phyloP scores from a whole-genome alignment of 1,284 basidiomycete genomes.

The Cryptococcus depauperatus region DNA sequence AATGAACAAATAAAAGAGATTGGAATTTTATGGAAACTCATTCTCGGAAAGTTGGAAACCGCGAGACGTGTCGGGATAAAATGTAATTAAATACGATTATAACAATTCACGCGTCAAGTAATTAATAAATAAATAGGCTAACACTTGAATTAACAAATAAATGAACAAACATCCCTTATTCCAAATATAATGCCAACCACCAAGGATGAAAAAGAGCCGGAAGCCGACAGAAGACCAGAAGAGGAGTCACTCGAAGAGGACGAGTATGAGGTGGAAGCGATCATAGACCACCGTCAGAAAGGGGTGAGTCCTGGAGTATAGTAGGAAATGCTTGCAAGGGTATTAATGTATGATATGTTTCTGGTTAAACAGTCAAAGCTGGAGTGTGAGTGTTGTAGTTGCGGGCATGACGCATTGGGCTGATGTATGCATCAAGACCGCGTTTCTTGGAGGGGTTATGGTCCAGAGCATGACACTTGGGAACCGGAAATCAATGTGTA shows the following conservation, averaged over 20 bases:
- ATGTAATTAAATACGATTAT: constrained; percentile 6
- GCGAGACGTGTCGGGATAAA: constrained; percentile 11
- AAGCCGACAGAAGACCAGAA: constrained; percentile 3
- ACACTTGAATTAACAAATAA: neutral
- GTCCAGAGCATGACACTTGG: constrained; percentile 43
- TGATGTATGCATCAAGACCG: constrained; percentile 22
- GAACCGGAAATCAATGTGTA: constrained; percentile 41
- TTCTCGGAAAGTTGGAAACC: too few relatives aligned
- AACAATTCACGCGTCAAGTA: neutral
- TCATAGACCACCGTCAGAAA: constrained; percentile 10
- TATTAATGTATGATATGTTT: neutral
- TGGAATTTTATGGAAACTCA: constrained; percentile 2
- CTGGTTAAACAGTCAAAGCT: constrained; percentile 4
- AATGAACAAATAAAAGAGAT: neutral
- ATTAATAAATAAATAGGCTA: neutral
- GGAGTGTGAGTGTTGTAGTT: constrained; percentile 7
- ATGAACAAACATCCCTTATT: neutral
- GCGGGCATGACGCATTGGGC: neutral
- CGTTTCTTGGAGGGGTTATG: constrained; percentile 45
- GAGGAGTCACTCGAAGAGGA: constrained; percentile 11
- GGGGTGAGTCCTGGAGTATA: constrained; percentile 1
- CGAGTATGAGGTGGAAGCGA: constrained; percentile 15
- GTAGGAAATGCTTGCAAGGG: neutral
- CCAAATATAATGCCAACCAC: constrained; percentile 2
- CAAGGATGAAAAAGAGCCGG: constrained; percentile 2